Evolutionary conservation across 208 protist species (phyloP), one percentile per base, ranked within the genome.

Genomic region (Kentomonas sorsogonicus): DNA sequence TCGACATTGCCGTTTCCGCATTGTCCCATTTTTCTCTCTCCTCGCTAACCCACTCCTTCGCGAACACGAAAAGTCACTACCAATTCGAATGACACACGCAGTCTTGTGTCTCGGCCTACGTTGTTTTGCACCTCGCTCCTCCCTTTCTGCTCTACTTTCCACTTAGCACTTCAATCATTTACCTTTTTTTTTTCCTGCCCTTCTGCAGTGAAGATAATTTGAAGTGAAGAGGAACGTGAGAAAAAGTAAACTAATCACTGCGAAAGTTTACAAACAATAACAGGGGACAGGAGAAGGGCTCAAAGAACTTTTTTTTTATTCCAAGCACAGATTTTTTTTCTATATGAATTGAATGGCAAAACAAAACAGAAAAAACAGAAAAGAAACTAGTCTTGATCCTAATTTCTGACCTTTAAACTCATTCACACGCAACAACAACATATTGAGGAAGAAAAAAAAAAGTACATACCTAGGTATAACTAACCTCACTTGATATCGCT

Each of bases 391-490:
- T 56, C 0, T 67, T 53, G 39, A 20, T 54, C 38, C 29, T 47
- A 29, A 16, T 47, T 11, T 55, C 20, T 27, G 22, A 22, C 18
- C 33, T 10, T 47, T 18, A 23, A n/a, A n/a, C n/a, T n/a, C n/a
- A n/a, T n/a, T n/a, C n/a, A n/a, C n/a, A n/a, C n/a, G n/a, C 40
- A 26, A 18, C 55, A 22, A 3, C 30, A 18, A 20, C 18, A 22
- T 51, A 51, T 26, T n/a, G 27, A 39, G 22, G 22, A 63, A 54
- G 41, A 63, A 45, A 54, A 68, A 51, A 61, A 51, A 48, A 23
- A 41, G 1, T 30, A 13, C 22, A 60, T 48, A 44, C 25, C n/a
- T 26, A 11, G 13, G 29, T 5, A 2, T 26, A 22, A 31, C 22
- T 31, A 36, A 39, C 11, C 34, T 31, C 27, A 55, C 45, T 16